A percentile compares a stretch with the other conserved stretches of the same genome.
Evolutionary conservation across 1,139 yeast species (phyloP).

Genomic region (Hyphopichia burtonii): DNA sequence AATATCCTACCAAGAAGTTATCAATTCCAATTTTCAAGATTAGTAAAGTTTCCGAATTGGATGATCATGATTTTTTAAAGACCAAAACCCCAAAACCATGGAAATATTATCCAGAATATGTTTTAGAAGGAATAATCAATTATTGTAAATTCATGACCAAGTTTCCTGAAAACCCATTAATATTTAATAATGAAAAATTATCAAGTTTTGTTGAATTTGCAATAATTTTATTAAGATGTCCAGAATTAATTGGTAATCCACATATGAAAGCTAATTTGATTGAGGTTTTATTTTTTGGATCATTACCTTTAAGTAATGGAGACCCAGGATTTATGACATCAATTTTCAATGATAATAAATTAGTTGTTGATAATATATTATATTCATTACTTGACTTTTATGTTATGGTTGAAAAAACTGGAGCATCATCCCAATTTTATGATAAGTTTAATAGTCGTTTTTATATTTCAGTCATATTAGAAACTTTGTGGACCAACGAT

Average conservation of each 20-base stretch:
- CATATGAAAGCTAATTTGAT: conserved; percentile 85
- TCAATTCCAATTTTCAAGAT: conserved; percentile 67
- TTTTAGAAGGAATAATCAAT: conserved; percentile 79
- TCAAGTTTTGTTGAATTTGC: conserved; percentile 69
- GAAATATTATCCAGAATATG: conserved; percentile 81
- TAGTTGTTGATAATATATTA: conserved; percentile 65
- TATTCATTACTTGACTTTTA: conserved; percentile 86
- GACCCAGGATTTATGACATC: conserved; percentile 71
- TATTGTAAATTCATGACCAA: conserved; percentile 67
- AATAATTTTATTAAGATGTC: conserved; percentile 75
- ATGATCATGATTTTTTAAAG: conserved; percentile 67
- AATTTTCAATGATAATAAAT: conserved; percentile 60
- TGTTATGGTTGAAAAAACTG: conserved; percentile 94
- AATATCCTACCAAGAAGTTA: conserved; percentile 57
- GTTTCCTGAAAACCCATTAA: conserved; percentile 59
- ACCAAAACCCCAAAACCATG: conserved; percentile 72
- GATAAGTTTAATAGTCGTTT: conserved; percentile 92
- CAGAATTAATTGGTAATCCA: conserved; percentile 86
- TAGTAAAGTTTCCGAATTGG: conserved; percentile 47
- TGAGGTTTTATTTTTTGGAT: conserved; percentile 77
- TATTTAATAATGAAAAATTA: conserved; percentile 49
- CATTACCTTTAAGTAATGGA: conserved; percentile 57
- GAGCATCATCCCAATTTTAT: conserved; percentile 91
- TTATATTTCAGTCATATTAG: conserved; percentile 79
- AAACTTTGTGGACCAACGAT: conserved; percentile 77